Conservation (phyloP, 331 rosid species). For the Malus hybrid region DNA sequence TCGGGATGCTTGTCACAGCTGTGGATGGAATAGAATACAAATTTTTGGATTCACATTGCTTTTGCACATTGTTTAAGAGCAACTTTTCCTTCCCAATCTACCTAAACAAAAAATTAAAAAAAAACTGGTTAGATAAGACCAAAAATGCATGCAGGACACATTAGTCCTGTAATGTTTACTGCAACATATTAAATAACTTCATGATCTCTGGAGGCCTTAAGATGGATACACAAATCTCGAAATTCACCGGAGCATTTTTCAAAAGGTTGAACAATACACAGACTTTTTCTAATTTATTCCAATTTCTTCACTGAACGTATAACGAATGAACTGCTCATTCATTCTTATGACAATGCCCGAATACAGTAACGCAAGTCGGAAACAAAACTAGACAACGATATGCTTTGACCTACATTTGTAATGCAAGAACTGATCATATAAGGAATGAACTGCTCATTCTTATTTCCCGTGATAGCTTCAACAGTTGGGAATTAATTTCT, state of each 20-base stretch:
- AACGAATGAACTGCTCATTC: neutral
- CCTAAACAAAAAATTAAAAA: slow-evolving; percentile 41
- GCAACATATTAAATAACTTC: neutral
- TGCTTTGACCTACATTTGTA: neutral
- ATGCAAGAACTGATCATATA: neutral
- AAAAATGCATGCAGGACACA: neutral
- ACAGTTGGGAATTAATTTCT: neutral
- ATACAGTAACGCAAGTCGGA: neutral
- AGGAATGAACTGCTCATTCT: too few species aligned
- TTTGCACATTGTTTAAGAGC: slow-evolving; percentile 95
- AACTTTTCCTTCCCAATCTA: slow-evolving; percentile 98
- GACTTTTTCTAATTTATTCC: neutral
- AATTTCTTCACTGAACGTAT: neutral
- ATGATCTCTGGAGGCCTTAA: neutral
- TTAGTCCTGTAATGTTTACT: neutral
- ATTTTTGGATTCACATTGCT: slow-evolving; percentile 96
- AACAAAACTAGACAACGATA: neutral
- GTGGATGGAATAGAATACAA: slow-evolving; percentile 24
- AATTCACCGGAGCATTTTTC: neutral
- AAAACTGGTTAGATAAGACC: slow-evolving; percentile 20
- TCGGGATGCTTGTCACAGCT: slow-evolving; percentile 86
- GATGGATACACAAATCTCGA: neutral
- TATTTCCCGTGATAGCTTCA: neutral
- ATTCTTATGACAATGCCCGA: neutral
- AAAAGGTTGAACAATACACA: neutral